Conservation (phyloP, 1,284 basidiomycete genomes). For the Pisolithus thermaeus region DNA sequence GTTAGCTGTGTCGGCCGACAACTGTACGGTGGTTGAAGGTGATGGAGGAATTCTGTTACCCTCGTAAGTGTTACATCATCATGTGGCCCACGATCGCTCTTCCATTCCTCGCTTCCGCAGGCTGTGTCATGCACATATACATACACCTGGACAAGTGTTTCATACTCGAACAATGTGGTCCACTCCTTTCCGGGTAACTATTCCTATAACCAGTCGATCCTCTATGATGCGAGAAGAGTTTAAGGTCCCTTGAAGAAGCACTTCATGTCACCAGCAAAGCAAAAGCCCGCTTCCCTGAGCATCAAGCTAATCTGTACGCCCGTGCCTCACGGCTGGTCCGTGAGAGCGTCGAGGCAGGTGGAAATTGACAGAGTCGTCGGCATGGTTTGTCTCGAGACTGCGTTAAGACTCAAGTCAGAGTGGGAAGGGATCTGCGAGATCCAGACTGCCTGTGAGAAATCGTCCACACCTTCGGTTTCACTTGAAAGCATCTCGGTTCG, state of each 20-base stretch:
- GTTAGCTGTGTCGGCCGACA: background rate
- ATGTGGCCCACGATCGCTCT: background rate
- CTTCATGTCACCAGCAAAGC: conserved; percentile 44
- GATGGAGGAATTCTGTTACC: conserved; percentile 45
- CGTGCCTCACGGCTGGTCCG: conserved; percentile 49
- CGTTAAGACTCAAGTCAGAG: conserved; percentile 41
- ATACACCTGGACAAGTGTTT: conserved; percentile 68
- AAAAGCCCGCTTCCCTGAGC: conserved; percentile 41
- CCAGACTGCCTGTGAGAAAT: conserved; percentile 46
- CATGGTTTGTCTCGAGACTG: conserved; percentile 45
- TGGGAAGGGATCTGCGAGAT: conserved; percentile 45
- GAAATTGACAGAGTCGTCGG: conserved; percentile 54
- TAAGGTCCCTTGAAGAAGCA: conserved; percentile 53
- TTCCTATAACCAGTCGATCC: background rate
- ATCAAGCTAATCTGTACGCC: conserved; percentile 40
- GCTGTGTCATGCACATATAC: conserved; percentile 17
- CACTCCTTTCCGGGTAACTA: conserved; percentile 46
- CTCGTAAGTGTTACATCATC: conserved; percentile 24
- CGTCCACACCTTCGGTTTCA: background rate
- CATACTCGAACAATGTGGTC: conserved; percentile 48
- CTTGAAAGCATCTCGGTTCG: background rate
- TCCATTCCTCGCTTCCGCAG: too few species aligned
- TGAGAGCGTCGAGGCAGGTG: conserved; percentile 54
- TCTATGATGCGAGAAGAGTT: conserved; percentile 4
- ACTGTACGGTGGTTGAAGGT: conserved; percentile 31